phyloP scores from a whole-genome alignment of 257 asterid species.

The Jacaranda copaia region DNA sequence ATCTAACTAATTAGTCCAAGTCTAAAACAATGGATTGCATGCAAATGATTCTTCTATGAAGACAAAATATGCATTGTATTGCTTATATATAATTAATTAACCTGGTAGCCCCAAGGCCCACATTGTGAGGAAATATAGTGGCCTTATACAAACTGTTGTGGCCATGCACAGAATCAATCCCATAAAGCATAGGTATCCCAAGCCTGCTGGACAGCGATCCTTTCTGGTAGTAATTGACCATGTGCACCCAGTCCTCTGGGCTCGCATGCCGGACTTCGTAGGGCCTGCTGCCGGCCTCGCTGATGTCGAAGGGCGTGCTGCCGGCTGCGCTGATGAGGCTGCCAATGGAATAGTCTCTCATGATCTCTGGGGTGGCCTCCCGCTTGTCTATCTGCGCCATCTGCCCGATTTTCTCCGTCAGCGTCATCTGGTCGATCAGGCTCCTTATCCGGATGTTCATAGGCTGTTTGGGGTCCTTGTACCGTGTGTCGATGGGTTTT shows the following conservation, averaged over 20 bases:
- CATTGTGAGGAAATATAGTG: constrained; percentile 38
- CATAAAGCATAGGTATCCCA: constrained; percentile 22
- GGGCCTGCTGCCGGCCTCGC: too few relatives aligned
- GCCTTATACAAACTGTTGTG: constrained; percentile 31
- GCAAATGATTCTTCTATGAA: too few relatives aligned
- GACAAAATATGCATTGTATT: too few relatives aligned
- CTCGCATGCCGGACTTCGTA: constrained; percentile 25
- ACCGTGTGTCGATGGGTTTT: constrained; percentile 15
- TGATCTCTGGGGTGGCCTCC: not conserved
- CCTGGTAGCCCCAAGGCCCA: constrained; percentile 39
- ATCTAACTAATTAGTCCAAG: too few relatives aligned
- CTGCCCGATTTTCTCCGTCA: constrained; percentile 40
- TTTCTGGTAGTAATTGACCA: constrained; percentile 22
- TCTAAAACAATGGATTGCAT: too few relatives aligned
- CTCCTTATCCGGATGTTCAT: constrained; percentile 13
- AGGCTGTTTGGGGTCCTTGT: constrained; percentile 37
- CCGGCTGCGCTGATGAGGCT: constrained; percentile 26
- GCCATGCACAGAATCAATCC: constrained; percentile 29
- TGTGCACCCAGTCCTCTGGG: constrained; percentile 34
- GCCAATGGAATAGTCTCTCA: constrained; percentile 33
- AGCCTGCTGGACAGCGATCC: constrained; percentile 24
- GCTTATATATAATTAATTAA: not conserved
- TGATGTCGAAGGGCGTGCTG: not conserved
- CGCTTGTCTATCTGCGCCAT: constrained; percentile 41
- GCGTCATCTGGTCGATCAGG: constrained; percentile 33